Conservation (phyloP, 176 grass and related monocot species). For the Chrysopogon serrulatus region DNA sequence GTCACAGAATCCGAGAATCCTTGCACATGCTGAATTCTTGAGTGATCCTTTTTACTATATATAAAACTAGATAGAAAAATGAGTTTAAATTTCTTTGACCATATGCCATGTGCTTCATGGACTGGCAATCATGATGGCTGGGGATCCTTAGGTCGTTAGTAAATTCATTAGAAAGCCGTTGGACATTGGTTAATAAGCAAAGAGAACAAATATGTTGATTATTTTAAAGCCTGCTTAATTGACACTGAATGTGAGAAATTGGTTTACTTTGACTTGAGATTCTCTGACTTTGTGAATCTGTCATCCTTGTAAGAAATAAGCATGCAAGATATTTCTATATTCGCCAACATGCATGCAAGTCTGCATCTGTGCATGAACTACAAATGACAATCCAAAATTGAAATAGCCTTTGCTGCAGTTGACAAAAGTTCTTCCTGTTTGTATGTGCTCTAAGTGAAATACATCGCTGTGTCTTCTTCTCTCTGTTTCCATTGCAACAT, state of each 20-base stretch:
- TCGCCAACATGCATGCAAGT: background rate
- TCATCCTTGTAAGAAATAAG: constrained; percentile 13
- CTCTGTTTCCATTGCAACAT: background rate
- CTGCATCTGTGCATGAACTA: background rate
- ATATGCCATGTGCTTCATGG: constrained; percentile 5
- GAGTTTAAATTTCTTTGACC: constrained; percentile 6
- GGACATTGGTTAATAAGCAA: constrained; percentile 7
- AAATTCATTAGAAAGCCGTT: background rate
- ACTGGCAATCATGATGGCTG: constrained; percentile 3
- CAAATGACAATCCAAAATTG: background rate
- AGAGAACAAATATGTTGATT: constrained; percentile 9
- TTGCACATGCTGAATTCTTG: background rate
- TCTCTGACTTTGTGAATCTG: constrained; percentile 17
- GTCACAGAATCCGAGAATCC: background rate
- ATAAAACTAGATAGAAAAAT: background rate
- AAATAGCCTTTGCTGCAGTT: background rate
- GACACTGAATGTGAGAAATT: background rate
- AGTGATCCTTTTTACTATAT: background rate
- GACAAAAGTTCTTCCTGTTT: background rate
- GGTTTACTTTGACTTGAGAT: background rate
- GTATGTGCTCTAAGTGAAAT: background rate
- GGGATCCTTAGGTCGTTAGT: background rate
- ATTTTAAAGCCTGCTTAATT: constrained; percentile 22
- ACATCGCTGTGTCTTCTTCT: background rate
- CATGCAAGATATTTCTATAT: background rate